phyloP scores from a whole-genome alignment of 129 eudicot genomes.

The Deinandra increscens region DNA sequence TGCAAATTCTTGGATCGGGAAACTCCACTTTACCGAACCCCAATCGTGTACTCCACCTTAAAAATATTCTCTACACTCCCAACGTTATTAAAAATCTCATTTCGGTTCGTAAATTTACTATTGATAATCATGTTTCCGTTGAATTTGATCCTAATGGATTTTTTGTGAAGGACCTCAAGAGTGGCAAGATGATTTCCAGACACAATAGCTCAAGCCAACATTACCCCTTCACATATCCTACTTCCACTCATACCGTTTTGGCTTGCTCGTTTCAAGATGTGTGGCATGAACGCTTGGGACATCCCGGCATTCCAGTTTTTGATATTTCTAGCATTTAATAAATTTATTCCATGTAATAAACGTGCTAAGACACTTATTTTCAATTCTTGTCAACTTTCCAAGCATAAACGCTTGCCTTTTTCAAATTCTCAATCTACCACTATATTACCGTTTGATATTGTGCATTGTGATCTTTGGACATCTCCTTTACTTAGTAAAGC shows the following conservation, averaged over 20 bases:
- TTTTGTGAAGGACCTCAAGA: neutral
- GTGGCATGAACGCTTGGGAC: neutral
- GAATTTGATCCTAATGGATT: neutral
- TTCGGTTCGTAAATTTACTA: no score
- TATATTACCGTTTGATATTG: no score
- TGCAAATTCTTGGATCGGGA: neutral
- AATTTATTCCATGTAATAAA: no score
- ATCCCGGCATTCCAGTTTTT: neutral
- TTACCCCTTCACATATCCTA: neutral
- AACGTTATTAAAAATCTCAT: no score
- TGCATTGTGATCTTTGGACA: no score
- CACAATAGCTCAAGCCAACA: neutral
- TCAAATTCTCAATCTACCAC: no score
- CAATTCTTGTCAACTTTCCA: no score
- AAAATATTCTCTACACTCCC: no score
- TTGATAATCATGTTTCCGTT: no score
- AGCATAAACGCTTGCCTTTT: no score
- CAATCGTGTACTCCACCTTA: neutral
- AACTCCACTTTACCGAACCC: neutral
- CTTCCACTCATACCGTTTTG: neutral
- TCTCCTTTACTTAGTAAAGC: no score
- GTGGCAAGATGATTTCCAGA: neutral
- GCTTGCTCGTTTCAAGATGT: neutral
- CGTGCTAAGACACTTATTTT: no score
- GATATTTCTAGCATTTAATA: neutral